A percentile compares a stretch with the other conserved stretches of the same genome.
Evolutionary conservation across 2,329 filamentous ascomycete species (phyloP).

Genomic region (Xylariaceae sp.): DNA sequence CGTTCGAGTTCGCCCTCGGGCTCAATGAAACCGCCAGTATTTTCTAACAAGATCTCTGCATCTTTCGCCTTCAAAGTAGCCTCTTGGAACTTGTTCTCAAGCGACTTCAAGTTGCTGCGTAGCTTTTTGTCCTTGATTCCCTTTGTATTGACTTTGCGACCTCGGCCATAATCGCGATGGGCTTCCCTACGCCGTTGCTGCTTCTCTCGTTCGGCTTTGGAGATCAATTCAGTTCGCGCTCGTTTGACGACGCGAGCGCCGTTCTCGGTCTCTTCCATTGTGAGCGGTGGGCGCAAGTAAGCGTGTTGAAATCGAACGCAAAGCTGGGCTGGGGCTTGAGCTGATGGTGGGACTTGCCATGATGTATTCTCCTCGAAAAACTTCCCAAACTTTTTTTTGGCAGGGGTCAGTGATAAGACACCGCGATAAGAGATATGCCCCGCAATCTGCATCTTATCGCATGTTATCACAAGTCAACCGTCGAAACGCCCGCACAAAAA

Average conservation of each 20-base stretch:
- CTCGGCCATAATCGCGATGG: conserved; percentile 78
- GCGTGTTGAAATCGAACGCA: no score
- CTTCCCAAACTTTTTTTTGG: conserved; percentile 7
- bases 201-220: conserved; percentile 48
- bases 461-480: background rate
- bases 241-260: conserved; percentile 48
- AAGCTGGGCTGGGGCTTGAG: no score
- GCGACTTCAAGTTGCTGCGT: conserved; percentile 68
- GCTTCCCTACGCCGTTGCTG: conserved; percentile 55
- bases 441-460: conserved; percentile 3
- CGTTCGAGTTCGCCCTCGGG: conserved; percentile 82
- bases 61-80: conserved; percentile 85
- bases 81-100: conserved; percentile 79
- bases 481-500: no score
- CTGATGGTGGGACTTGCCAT: no score
- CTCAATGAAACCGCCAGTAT: conserved; percentile 80
- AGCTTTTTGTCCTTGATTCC: conserved; percentile 85
- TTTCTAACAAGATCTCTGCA: conserved; percentile 90
- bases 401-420: background rate
- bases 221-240: conserved; percentile 46
- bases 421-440: conserved; percentile 8
- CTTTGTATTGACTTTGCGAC: conserved; percentile 67
- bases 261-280: conserved; percentile 36
- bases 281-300: conserved; percentile 1
- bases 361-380: conserved; percentile 7